Evolutionary conservation across 2,329 filamentous ascomycete species (phyloP).

Genomic region (Epichloe festucae): DNA sequence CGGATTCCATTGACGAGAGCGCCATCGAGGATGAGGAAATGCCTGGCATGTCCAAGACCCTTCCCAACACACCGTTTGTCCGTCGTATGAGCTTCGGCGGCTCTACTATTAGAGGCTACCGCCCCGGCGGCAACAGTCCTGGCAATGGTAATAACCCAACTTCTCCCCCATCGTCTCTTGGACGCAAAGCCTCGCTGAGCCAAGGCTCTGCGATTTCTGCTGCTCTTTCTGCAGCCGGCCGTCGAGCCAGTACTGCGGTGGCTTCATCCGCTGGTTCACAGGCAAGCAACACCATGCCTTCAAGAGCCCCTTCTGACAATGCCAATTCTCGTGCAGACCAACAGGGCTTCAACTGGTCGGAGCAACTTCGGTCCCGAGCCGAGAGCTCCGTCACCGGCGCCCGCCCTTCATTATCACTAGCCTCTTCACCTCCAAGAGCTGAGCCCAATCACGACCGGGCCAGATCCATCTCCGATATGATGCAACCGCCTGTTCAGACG

Average conservation of each 20-base stretch:
- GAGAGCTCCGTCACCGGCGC: constrained; percentile 57
- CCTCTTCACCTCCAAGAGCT: constrained; percentile 26
- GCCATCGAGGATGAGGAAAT: constrained; percentile 58
- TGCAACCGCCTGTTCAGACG: constrained; percentile 39
- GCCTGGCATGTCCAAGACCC: constrained; percentile 36
- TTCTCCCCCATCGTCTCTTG: constrained; percentile 24
- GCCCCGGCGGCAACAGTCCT: constrained; percentile 40
- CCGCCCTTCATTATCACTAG: constrained; percentile 47
- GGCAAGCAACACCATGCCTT: constrained; percentile 46
- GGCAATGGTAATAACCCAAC: constrained; percentile 48
- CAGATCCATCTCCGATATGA: constrained; percentile 56
- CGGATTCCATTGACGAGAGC: constrained; percentile 55
- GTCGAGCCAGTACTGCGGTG: constrained; percentile 23
- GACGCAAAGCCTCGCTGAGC: constrained; percentile 17
- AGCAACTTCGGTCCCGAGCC: constrained; percentile 84
- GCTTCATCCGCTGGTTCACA: constrained; percentile 27
- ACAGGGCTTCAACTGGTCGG: constrained; percentile 86
- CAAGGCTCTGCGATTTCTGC: constrained; percentile 20
- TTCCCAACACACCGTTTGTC: constrained; percentile 60
- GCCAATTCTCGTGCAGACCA: constrained; percentile 57
- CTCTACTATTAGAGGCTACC: constrained; percentile 51
- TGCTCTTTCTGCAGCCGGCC: constrained; percentile 20
- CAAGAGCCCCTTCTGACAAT: constrained; percentile 53
- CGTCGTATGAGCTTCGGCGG: constrained; percentile 86
- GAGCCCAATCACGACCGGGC: constrained; percentile 46